Evolutionary conservation across 257 asterid genomes (phyloP), one percentile per base, ranked within the genome.

Genomic region (Lantana camara): DNA sequence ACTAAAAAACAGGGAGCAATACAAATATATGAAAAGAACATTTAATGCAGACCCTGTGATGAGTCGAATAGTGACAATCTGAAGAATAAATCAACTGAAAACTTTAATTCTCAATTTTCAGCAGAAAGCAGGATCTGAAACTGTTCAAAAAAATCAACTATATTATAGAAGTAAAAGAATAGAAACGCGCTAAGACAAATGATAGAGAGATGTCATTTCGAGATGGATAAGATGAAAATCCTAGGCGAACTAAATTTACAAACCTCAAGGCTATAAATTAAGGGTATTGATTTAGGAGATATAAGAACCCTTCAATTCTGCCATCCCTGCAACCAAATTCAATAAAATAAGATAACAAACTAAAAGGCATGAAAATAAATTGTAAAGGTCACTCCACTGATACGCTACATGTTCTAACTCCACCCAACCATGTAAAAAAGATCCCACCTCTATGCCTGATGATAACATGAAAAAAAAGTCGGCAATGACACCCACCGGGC

Each of bases 261-360:
- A 80, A 93, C 99, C 97, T 90, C 96, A 60, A 94, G 80, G 81
- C 81, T 67, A 72, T 86, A 90, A 71, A n/a, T n/a, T n/a, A 90
- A 94, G 46, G 99, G 95, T 63, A 75, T 29, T 23, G 97, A 73
- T 73, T 83, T 83, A 20, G 95, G 91, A 72, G 99, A 88, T 49
- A 82, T 65, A 46, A 94, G 88, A 73, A 68, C 86, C 95, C 89
- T 79, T 94, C 90, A 74, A 94, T 94, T 84, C 91, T 83, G 52
- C 97, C 97, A 86, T 94, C 99, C 77, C 99, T 90, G 81, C 68
- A 63, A 67, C n/a, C n/a, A n/a, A n/a, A n/a, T n/a, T 71, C 57
- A 40, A 56, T 71, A 55, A 53, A 35, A 13, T 29, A 42, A 14
- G 61, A 49, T 73, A 35, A 73, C 54, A 17, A 51, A 35, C 8